Evolutionary conservation across 2,329 filamentous ascomycete species (phyloP), one percentile per base, ranked within the genome.

Genomic region (Cyphellophora attinorum): DNA sequence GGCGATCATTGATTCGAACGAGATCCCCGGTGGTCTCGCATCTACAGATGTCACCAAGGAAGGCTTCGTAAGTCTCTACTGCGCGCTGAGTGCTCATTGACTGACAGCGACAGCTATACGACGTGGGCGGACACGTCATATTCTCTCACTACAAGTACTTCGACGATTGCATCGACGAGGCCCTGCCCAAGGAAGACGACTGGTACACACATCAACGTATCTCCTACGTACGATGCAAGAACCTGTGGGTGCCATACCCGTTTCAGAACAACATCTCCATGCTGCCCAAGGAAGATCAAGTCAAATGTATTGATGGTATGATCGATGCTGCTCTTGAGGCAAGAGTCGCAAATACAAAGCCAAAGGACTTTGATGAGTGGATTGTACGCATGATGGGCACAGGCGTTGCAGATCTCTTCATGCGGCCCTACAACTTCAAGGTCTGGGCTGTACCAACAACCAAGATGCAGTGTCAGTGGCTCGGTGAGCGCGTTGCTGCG

Each of bases 141-240:
- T 95, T 95, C 76, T 95, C 88, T 52, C 88, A 95, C 76, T 98
- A 98, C 81, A 95, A 95, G 71, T 98, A 98, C 78, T 98, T 98
- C 62, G 91, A 98, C 68, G 91, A 98, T 72, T 93, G 85, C 70
- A 81, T 98, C 59, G 76, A 96, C 61, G 91, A 98, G 73, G 91
- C 91, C 34, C 79, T 98, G 27, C 91, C 91, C 54, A 85, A 85
- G 57, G 77, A 86, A 40, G 81, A 85, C 40, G 91, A 98, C 69
- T 98, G 91, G 91, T 96, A 82, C 68, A 85, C 79, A 48, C 91
- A 98, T 71, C 82, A 98, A 73, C 88, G 91, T 59, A 91, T 98
- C 66, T 98, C 91, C 45, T 98, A 98, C 62, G 89, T 98, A 51
- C 88, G 91, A 58, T 95, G 86, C 81, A 89, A 93, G 78, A 73